Evolutionary conservation across 768 basidiomycete species (phyloP).

Genomic region (Leccinellum albellum): DNA sequence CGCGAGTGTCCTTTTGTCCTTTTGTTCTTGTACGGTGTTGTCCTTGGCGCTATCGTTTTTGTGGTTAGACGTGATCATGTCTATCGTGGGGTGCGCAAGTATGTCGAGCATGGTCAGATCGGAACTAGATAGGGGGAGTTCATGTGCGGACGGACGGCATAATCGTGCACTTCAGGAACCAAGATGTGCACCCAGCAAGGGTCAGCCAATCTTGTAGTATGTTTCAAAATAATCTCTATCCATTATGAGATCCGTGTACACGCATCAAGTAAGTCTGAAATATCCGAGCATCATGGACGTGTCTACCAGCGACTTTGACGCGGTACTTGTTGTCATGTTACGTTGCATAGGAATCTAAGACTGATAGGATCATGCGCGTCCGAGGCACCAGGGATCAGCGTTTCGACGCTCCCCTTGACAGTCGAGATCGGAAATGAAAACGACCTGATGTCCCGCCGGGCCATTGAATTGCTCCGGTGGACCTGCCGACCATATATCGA

Average conservation of each 20-base stretch:
- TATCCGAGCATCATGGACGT: too few species aligned
- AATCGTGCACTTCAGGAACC: too few species aligned
- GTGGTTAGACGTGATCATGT: constrained; percentile 5
- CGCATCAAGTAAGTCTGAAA: too few species aligned
- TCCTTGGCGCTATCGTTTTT: not conserved
- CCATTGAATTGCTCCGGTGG: constrained; percentile 9
- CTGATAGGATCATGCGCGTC: too few species aligned
- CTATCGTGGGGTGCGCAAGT: constrained; percentile 8
- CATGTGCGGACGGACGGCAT: not conserved
- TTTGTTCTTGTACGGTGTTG: not conserved
- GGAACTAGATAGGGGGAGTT: not conserved
- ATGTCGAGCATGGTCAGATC: not conserved
- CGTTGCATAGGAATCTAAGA: too few species aligned
- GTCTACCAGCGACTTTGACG: too few species aligned
- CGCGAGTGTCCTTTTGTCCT: not conserved
- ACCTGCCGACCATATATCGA: constrained; percentile 3
- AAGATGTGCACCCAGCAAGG: too few species aligned
- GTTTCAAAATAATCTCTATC: too few species aligned
- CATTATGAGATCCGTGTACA: too few species aligned
- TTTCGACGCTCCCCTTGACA: not conserved
- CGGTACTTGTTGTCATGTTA: too few species aligned
- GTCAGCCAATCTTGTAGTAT: too few species aligned
- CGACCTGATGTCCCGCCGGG: constrained; percentile 6
- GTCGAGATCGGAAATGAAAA: not conserved
- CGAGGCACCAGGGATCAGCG: too few species aligned